Evolutionary conservation across 441 rosid genomes (phyloP).

Genomic region (Adansonia grandidieri): DNA sequence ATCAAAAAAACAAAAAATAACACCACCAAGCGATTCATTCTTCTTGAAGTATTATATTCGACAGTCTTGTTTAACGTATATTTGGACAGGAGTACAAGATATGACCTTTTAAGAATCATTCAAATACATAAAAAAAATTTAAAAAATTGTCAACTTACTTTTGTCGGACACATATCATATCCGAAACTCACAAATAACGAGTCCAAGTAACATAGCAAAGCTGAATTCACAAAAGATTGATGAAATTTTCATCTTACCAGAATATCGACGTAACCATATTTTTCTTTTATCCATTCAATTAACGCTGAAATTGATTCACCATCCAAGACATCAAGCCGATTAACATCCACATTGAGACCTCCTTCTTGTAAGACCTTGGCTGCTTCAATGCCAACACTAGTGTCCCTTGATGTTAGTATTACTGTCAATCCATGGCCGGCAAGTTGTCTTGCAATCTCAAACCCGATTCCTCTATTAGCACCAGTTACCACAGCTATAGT

Average conservation of each 20-base stretch:
- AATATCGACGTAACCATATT: slow-evolving; percentile 68
- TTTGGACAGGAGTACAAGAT: no score
- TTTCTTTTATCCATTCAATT: slow-evolving; percentile 61
- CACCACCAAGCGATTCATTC: no score
- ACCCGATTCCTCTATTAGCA: slow-evolving; percentile 86
- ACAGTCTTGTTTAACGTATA: no score
- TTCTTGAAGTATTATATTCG: no score
- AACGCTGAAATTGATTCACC: slow-evolving; percentile 55
- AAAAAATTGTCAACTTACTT: no score
- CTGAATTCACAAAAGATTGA: background rate
- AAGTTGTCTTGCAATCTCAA: slow-evolving; percentile 80
- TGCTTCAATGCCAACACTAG: slow-evolving; percentile 66
- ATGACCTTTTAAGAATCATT: no score
- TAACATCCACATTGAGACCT: slow-evolving; percentile 62
- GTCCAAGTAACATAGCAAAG: no score
- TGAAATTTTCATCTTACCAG: slow-evolving; percentile 49
- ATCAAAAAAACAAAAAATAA: background rate
- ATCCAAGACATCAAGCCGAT: slow-evolving; percentile 74
- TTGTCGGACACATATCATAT: no score
- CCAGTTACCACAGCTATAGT: slow-evolving; percentile 92
- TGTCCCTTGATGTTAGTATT: slow-evolving; percentile 74
- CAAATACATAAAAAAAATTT: no score
- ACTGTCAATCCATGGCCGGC: slow-evolving; percentile 80
- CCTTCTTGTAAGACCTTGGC: slow-evolving; percentile 64
- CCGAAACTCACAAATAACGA: no score